Base-by-base conservation (phyloP, 805 yeast genomes). In the Debaryomyces castellii region DNA sequence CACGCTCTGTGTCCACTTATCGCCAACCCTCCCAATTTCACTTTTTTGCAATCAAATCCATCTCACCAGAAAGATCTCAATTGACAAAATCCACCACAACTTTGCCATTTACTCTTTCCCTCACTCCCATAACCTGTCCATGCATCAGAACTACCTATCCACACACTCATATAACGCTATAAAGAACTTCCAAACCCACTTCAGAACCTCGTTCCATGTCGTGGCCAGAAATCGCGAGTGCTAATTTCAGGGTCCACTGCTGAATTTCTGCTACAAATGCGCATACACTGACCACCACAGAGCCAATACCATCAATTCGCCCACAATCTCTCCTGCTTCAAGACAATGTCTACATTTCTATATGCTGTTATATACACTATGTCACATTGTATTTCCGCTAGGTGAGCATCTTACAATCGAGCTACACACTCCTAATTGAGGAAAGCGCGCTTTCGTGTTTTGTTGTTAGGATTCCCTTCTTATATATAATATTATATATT, bases 371-470 rank as follows among this genome's bases (percentile, higher is more conserved):
- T 37, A 16, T 37, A 23, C 18, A 23, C 28, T 22, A 23, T 9
- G 11, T 22, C n/a, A 11, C 4, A 23, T 37, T 22, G 34, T 30
- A 7, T 14, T 14, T 10, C 16, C 11, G 14, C 41, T 16, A 22
- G 17, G 7, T n/a, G 3, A 9, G 10, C 20, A 4, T 25, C 14
- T 27, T 34, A 16, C 5, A 25, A 17, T 25, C 9, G 38, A 16
- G 34, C 20, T 7, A 5, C 34, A 14, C 20, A 8, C 34, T 30
- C 34, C 34, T 30, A 30, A 14, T 30, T 30, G 17, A 24, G 33
- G 24, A 37, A 33, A 43, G 33, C 46, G 46, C 46, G 46, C 39
- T 43, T 43, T 43, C 46, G 46, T 43, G 46, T 43, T 43, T 34
- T n/a, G n/a, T 23, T 16, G 21, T 37, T 18, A 18, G 11, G 10